Conservation (phyloP, 2,329 filamentous ascomycete species). For the Microsporum canis region DNA sequence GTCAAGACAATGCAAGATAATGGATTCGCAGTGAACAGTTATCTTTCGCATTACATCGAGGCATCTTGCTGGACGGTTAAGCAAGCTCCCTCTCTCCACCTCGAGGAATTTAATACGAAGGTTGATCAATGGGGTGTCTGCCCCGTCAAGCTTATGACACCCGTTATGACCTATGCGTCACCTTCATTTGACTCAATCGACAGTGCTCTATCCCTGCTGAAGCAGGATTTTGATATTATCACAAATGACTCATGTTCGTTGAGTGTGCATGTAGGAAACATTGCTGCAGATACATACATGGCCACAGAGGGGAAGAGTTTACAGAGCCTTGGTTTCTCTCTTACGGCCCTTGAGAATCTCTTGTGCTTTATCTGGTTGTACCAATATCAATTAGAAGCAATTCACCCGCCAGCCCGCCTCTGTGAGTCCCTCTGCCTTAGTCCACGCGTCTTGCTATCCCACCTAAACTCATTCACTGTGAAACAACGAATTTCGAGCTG, state of each 20-base stretch:
- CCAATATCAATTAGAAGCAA: conserved; percentile 17
- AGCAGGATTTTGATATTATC: conserved; percentile 13
- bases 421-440: background rate
- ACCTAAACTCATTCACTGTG: background rate
- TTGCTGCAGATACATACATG: background rate
- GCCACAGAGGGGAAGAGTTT: background rate
- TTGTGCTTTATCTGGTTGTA: conserved; percentile 17
- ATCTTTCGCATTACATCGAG: background rate
- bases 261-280: conserved; percentile 21
- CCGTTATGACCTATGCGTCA: conserved; percentile 9
- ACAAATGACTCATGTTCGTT: conserved; percentile 17
- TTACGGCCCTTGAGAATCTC: conserved; percentile 18
- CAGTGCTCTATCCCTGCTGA: conserved; percentile 11
- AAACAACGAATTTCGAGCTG: conserved; percentile 8
- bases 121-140: conserved; percentile 10
- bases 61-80: conserved; percentile 11
- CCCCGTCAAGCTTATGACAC: conserved; percentile 11
- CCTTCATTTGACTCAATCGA: conserved; percentile 11
- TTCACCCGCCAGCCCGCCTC: conserved; percentile 17
- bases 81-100: background rate
- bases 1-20: conserved; percentile 4
- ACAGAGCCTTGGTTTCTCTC: conserved; percentile 6
- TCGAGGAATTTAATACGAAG: conserved; percentile 5
- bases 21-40: conserved; percentile 12
- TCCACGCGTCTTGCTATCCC: conserved; percentile 6